These are phyloP conservation scores for Colletotrichum falcatum DNA, from an alignment of 2,329 filamentous ascomycete genomes.

Conservation along the genomic window DNA sequence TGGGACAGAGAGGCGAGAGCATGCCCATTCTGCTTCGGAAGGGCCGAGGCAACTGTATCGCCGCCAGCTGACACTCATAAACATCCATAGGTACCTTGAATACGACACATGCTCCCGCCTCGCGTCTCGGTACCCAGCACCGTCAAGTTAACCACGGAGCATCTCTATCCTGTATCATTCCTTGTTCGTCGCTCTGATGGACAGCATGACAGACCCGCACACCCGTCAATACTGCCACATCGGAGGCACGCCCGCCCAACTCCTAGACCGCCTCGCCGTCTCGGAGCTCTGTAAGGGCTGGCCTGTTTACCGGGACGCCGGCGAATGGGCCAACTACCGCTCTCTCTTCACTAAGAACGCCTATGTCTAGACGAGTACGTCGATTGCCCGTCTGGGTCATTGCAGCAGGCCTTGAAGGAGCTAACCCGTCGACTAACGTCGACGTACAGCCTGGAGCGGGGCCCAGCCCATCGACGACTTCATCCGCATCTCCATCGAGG, in stretches of 20 bases:
- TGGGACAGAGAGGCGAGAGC: background rate
- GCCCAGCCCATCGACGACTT: constrained; percentile 54
- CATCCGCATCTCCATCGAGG: constrained; percentile 59
- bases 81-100: too few species aligned
- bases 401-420: too few species aligned
- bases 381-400: background rate
- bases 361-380: constrained; percentile 63
- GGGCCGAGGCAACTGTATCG: background rate
- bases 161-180: background rate
- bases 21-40: too few species aligned
- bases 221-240: constrained; percentile 54
- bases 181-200: background rate
- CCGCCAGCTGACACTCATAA: background rate
- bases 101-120: background rate
- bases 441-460: constrained; percentile 58
- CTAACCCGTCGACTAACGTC: background rate
- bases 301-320: constrained; percentile 65
- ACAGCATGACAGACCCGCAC: constrained; percentile 36
- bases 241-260: constrained; percentile 56
- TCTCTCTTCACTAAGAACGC: constrained; percentile 60
- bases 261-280: constrained; percentile 59
- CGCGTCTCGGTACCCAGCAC: background rate
- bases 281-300: constrained; percentile 66
- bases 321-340: constrained; percentile 66
- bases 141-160: background rate